Base-by-base conservation (phyloP, 495 filamentous ascomycete genomes). In the Penicillium waksmanii region DNA sequence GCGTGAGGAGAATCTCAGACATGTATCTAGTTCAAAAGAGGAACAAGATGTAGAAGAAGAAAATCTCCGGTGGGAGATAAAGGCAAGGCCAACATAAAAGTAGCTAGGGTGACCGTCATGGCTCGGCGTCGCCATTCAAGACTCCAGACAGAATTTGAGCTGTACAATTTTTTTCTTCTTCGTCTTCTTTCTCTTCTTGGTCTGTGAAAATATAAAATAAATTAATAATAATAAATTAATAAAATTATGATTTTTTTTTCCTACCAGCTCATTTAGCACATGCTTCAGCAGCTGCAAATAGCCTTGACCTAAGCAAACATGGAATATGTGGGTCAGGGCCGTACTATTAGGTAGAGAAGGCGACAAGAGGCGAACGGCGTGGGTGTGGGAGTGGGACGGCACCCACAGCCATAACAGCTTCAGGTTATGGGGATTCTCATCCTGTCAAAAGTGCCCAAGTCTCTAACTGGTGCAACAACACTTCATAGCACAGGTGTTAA, bases 201-300 rank as follows among this genome's bases (percentile, higher is more conserved):
- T 44, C 42, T n/a, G 12, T 44, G 17, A n/a, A 19, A 44, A n/a
- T n/a, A 38, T 15, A 43, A n/a, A 43, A 44, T 17, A 19, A 18
- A 44, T 44, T 44, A 44, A 44, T 19, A 44, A 44, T 21, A 44
- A 44, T 43, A 44, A 44, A 56, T 38, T 50, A 35, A 27, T 47
- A n/a, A 46, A 35, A 47, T 17, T n/a, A 18, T 19, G 3, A 44
- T 21, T 8, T 27, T 60, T 25, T 57, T 42, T 49, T 27, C 51
- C 27, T 43, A 52, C 66, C 63, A 66, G 50, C 62, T 54, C 59
- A 63, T 56, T 34, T 31, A 56, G 61, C 56, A 64, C 55, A 62
- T 59, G 66, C 54, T 49, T 40, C 53, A 46, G 55, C 59, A 23
- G 34, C 63, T 64, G 59, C 54, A 62, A 57, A 62, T 51, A 61